Base-by-base conservation (phyloP, 495 filamentous ascomycete genomes). In the Lophiotrema nucula region DNA sequence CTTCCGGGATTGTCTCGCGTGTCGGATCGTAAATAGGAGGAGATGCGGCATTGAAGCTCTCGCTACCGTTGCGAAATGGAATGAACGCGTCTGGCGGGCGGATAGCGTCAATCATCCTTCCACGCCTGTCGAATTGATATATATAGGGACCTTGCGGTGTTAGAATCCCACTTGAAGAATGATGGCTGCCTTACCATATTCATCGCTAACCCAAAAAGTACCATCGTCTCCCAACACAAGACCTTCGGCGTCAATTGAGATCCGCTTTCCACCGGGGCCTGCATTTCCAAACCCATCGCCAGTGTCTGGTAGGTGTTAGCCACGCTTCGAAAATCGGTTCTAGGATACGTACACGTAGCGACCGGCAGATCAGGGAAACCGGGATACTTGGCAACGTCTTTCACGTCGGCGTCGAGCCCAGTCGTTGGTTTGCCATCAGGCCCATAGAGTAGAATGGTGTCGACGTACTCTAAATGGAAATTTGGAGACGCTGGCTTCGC, bases 121-220 rank as follows among this genome's bases (percentile, higher is more conserved):
- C 88, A 0, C 64, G 62, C 8, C 58, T 43, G 56, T 75, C 72
- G 75, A 90, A 92, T 10, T 84, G 77, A 75, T 85, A 90, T 21
- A 89, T 73, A 58, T 84, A 91, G 0, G 86, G 87, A 0, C 56
- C 54, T 58, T 18, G 8, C 1, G 19, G 35, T 50, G 18, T 35
- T 58, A 12, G 50, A 46, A 15, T 16, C 13, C 11, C 24, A 8
- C 12, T 21, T 3, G 12, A 11, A 44, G 5, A 6, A 18, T 25
- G 11, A 11, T 2, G 27, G 15, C 43, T 22, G 38, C n/a, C 42
- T n/a, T 26, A 3, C 88, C 88, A 67, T 92, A 92, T 67, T 93
- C 88, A 67, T 92, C 88, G 31, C 78, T 83, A 27, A 92, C 74
- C 86, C 86, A 92, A 76, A 90, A 91, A 1, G 75, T 74, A 52